Percentiles rank a stretch among this genome's conserved stretches.
phyloP scores from a whole-genome alignment of 2,329 filamentous ascomycete species.

The Fusarium penzigii region DNA sequence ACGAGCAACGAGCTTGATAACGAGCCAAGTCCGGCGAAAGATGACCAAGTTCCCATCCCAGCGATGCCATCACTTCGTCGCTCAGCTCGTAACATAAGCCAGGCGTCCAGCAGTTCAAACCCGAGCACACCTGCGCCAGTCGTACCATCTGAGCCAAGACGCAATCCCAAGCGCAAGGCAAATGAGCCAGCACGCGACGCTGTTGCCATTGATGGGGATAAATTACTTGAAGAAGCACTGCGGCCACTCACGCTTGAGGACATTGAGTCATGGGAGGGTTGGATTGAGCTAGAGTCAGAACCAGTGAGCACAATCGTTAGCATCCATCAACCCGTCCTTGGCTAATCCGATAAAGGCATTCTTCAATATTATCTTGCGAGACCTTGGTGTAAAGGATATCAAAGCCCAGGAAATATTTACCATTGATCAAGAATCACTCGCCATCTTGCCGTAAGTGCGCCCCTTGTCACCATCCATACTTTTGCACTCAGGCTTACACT shows the following conservation, averaged over 20 bases:
- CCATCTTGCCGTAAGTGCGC: conserved; percentile 58
- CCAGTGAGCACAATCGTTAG: conserved; percentile 59
- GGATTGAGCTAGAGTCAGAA: conserved; percentile 87
- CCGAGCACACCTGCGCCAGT: background rate
- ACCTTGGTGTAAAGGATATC: conserved; percentile 73
- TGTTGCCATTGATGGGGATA: conserved; percentile 22
- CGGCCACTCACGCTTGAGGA: conserved; percentile 52
- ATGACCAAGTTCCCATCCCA: conserved; percentile 3
- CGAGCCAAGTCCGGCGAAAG: conserved; percentile 10
- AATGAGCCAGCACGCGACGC: conserved; percentile 35
- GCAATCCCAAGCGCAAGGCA: conserved; percentile 49
- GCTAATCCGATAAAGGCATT: conserved; percentile 56
- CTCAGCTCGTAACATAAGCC: conserved; percentile 19
- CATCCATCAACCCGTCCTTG: background rate
- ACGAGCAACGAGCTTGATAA: conserved; percentile 1
- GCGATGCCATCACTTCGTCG: conserved; percentile 14
- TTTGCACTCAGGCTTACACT: conserved; percentile 7
- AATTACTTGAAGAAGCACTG: conserved; percentile 49
- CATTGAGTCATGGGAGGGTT: conserved; percentile 66
- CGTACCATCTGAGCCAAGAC: conserved; percentile 27
- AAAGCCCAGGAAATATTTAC: conserved; percentile 76
- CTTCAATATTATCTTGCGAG: conserved; percentile 81
- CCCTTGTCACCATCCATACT: background rate
- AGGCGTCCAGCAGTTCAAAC: conserved; percentile 1
- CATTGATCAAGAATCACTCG: conserved; percentile 66